phyloP scores from a whole-genome alignment of 306 rosid genomes.

The Pachyrhizus erosus region DNA sequence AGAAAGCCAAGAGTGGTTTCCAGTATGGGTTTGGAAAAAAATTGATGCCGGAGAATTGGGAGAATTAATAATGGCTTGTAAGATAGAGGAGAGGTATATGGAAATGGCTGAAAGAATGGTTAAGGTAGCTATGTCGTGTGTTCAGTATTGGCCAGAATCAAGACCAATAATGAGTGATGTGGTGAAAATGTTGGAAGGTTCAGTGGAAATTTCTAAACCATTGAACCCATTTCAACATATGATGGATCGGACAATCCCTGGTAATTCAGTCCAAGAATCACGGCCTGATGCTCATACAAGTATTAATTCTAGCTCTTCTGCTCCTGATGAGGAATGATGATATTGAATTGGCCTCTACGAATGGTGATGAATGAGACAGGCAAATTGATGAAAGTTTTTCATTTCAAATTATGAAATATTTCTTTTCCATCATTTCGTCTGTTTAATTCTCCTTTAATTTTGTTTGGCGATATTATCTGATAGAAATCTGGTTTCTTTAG shows the following conservation, averaged over 20 bases:
- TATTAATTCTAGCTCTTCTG: not conserved
- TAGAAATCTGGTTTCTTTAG: not conserved
- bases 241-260: not conserved
- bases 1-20: slow-evolving; percentile 49
- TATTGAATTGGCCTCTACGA: not conserved
- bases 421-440: not conserved
- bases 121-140: slow-evolving; percentile 52
- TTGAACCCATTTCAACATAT: slow-evolving; percentile 43
- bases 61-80: slow-evolving; percentile 31
- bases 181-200: slow-evolving; percentile 61
- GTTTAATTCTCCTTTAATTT: not conserved
- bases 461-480: not conserved
- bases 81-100: slow-evolving; percentile 41
- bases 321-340: not conserved
- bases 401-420: not conserved
- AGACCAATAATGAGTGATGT: slow-evolving; percentile 53
- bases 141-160: slow-evolving; percentile 44
- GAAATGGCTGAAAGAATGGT: slow-evolving; percentile 45
- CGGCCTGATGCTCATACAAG: not conserved
- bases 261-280: not conserved
- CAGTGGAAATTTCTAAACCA: slow-evolving; percentile 45
- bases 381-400: not conserved
- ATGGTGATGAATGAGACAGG: not conserved
- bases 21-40: slow-evolving; percentile 46
- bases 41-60: slow-evolving; percentile 20